phyloP scores from a whole-genome alignment of 1,284 basidiomycete genomes.

The Exobasidium rhododendri region DNA sequence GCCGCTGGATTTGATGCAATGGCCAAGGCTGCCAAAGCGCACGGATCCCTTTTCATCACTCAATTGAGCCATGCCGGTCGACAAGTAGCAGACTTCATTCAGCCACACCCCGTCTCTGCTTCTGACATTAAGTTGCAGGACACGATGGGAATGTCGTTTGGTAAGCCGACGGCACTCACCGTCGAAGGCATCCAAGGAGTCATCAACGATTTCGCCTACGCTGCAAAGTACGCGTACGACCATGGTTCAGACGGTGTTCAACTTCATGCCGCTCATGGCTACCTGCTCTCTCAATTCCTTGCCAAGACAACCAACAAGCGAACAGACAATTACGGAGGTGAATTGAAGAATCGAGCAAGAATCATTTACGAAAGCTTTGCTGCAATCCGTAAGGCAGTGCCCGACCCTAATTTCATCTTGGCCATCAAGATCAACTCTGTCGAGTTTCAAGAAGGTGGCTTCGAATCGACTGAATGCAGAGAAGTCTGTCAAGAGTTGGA shows the following conservation, averaged over 20 bases:
- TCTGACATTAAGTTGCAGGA: constrained; percentile 43
- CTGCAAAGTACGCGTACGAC: constrained; percentile 54
- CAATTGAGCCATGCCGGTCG: constrained; percentile 59
- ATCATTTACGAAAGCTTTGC: constrained; percentile 55
- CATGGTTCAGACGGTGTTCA: constrained; percentile 56
- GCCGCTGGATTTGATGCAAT: constrained; percentile 54
- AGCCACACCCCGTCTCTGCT: constrained; percentile 33
- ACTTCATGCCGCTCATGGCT: constrained; percentile 48
- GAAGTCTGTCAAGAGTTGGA: constrained; percentile 19
- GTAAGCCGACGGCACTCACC: constrained; percentile 29
- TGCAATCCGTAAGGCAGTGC: constrained; percentile 54
- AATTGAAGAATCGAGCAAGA: constrained; percentile 56
- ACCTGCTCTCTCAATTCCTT: constrained; percentile 49
- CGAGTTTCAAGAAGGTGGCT: constrained; percentile 36
- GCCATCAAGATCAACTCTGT: constrained; percentile 59
- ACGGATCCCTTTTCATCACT: constrained; percentile 57
- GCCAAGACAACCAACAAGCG: constrained; percentile 55
- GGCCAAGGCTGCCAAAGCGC: constrained; percentile 55
- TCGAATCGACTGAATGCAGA: constrained; percentile 18
- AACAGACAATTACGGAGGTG: constrained; percentile 57
- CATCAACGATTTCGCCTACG: constrained; percentile 54
- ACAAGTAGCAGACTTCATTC: constrained; percentile 44
- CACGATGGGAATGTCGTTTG: constrained; percentile 36
- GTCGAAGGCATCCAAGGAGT: constrained; percentile 32
- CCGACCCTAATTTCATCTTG: constrained; percentile 56